A percentile compares a stretch with the other conserved stretches of the same genome.
phyloP scores from a whole-genome alignment of 805 yeast species.

The Candida maesae region DNA sequence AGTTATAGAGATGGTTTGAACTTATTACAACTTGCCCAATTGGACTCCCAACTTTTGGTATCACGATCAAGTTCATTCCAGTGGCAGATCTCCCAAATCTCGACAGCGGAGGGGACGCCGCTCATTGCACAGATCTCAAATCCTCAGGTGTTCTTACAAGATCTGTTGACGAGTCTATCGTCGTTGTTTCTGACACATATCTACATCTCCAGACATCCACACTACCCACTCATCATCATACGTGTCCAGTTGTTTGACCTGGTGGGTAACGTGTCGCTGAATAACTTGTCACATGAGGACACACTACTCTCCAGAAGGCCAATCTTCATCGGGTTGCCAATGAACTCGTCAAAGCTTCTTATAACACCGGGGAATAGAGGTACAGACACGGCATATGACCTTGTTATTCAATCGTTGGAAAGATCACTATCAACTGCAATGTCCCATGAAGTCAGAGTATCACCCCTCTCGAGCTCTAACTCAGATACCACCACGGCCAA shows the following conservation, averaged over 20 bases:
- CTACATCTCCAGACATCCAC: conserved; percentile 63
- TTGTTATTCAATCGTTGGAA: conserved; percentile 60
- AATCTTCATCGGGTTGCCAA: conserved; percentile 61
- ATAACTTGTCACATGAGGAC: conserved; percentile 31
- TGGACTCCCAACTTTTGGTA: conserved; percentile 62
- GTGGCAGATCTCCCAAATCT: conserved; percentile 31
- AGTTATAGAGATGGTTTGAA: conserved; percentile 56
- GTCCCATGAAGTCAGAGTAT: conserved; percentile 36
- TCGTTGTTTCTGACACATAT: conserved; percentile 58
- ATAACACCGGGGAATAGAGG: conserved; percentile 18
- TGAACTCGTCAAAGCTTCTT: conserved; percentile 52
- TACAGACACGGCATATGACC: conserved; percentile 42
- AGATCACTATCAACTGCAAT: conserved; percentile 43
- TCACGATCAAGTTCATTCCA: conserved; percentile 44
- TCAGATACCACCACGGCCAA: too few species aligned
- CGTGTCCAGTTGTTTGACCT: conserved; percentile 68
- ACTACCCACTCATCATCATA: conserved; percentile 53
- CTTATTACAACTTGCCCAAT: conserved; percentile 62
- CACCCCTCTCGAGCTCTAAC: too few species aligned
- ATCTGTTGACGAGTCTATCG: conserved; percentile 44
- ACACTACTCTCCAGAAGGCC: conserved; percentile 51
- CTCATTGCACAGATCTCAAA: conserved; percentile 35
- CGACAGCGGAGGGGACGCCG: conserved; percentile 25
- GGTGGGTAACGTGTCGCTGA: conserved; percentile 11
- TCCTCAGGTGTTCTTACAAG: conserved; percentile 48